phyloP scores from a whole-genome alignment of 257 asterid genomes.

The Nicotiana attenuata region DNA sequence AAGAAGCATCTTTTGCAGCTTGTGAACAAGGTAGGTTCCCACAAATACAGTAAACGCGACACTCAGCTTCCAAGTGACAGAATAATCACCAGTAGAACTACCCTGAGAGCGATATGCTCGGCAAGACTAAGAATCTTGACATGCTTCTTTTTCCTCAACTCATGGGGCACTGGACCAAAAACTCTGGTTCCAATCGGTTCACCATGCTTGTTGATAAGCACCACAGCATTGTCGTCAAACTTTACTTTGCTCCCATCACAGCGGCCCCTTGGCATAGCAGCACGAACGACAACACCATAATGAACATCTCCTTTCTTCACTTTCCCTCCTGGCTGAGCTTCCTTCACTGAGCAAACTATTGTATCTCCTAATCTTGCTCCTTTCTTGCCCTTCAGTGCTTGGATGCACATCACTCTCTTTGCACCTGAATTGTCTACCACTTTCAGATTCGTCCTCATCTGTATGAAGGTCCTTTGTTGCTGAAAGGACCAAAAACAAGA shows the following conservation, averaged over 20 bases:
- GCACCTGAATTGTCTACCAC: conserved; percentile 97
- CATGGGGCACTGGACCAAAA: conserved; percentile 91
- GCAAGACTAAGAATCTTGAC: conserved; percentile 97
- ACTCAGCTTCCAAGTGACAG: not conserved
- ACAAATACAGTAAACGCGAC: not conserved
- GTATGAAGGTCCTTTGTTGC: conserved; percentile 92
- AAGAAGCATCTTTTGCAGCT: not conserved
- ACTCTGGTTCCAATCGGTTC: conserved; percentile 97
- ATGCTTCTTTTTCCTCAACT: conserved; percentile 90
- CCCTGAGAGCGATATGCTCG: conserved; percentile 47
- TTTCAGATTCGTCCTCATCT: conserved; percentile 85
- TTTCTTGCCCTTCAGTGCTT: conserved; percentile 79
- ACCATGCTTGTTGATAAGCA: conserved; percentile 80
- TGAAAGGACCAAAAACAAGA: conserved; percentile 22
- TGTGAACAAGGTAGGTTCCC: not conserved
- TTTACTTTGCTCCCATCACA: conserved; percentile 87
- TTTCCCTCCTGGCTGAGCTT: conserved; percentile 85
- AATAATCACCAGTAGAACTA: not conserved
- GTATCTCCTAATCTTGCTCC: conserved; percentile 90
- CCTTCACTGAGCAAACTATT: conserved; percentile 84
- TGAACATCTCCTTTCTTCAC: conserved; percentile 86
- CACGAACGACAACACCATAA: conserved; percentile 86
- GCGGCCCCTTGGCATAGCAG: conserved; percentile 87
- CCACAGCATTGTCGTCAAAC: conserved; percentile 90
- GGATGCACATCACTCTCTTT: conserved; percentile 83